These are phyloP conservation scores for Candida arabinofermentans DNA, from an alignment of 805 yeast species.

Conservation along the genomic window DNA sequence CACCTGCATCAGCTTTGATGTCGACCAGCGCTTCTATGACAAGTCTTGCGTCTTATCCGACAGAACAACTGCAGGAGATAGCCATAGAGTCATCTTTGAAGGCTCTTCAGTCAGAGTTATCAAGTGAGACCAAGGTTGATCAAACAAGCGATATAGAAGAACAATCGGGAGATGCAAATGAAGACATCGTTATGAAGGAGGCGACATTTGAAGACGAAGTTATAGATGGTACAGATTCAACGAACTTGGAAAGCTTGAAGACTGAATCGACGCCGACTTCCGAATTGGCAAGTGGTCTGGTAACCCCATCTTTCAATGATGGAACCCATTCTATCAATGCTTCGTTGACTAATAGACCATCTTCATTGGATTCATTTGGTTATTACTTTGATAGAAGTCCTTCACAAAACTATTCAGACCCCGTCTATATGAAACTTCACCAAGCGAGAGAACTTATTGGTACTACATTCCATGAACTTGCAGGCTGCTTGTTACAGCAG, in stretches of 20 bases:
- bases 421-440: constrained; percentile 53
- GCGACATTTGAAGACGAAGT: constrained; percentile 2
- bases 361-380: constrained; percentile 26
- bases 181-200: constrained; percentile 6
- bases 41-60: not conserved
- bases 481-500: constrained; percentile 41
- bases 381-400: constrained; percentile 24
- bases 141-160: not conserved
- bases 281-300: constrained; percentile 27
- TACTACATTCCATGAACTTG: constrained; percentile 54
- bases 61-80: not conserved
- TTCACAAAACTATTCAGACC: constrained; percentile 28
- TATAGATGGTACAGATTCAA: not conserved
- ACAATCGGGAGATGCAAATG: not conserved
- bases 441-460: constrained; percentile 50
- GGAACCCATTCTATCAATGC: constrained; percentile 42
- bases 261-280: constrained; percentile 25
- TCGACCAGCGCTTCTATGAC: constrained; percentile 21
- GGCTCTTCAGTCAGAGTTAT: constrained; percentile 1
- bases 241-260: not conserved
- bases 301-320: constrained; percentile 29
- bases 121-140: not conserved
- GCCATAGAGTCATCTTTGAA: not conserved
- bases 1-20: constrained; percentile 6
- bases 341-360: constrained; percentile 30